A percentile compares a stretch with the other conserved stretches of the same genome.
Conservation (phyloP, 805 yeast species). For the Nakazawaea laoshanensis region DNA sequence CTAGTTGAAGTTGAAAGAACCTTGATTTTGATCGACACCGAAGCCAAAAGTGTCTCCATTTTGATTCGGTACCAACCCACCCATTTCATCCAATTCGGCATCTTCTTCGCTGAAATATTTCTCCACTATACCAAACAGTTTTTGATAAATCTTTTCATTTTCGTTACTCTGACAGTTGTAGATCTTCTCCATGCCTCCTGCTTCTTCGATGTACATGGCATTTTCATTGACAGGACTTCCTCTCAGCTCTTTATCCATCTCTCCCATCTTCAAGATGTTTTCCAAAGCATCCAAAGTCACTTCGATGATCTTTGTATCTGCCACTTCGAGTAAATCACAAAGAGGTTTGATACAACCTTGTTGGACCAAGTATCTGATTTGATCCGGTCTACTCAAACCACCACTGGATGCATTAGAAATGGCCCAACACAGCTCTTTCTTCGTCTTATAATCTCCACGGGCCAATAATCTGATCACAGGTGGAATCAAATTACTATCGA, state of each 20-base stretch:
- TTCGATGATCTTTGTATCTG: constrained; percentile 87
- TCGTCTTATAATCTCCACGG: constrained; percentile 88
- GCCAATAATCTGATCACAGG: constrained; percentile 71
- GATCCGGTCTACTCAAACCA: constrained; percentile 86
- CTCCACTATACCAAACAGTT: constrained; percentile 84
- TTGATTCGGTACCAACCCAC: constrained; percentile 67
- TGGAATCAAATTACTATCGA: constrained; percentile 89
- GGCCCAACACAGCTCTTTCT: constrained; percentile 99
- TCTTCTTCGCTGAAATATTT: constrained; percentile 86
- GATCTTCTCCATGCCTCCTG: constrained; percentile 97
- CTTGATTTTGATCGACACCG: constrained; percentile 57
- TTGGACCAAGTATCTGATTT: constrained; percentile 81
- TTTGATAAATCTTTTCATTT: constrained; percentile 86
- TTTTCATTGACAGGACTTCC: constrained; percentile 70
- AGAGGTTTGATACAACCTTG: constrained; percentile 98
- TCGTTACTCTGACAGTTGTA: constrained; percentile 86
- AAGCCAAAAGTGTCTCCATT: constrained; percentile 84
- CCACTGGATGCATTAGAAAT: constrained; percentile 97
- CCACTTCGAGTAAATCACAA: constrained; percentile 82
- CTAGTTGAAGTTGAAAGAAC: constrained; percentile 39
- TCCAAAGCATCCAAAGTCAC: constrained; percentile 94
- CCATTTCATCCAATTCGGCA: constrained; percentile 58
- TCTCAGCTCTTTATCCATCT: constrained; percentile 74
- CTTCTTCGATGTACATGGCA: constrained; percentile 91
- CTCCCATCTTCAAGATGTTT: constrained; percentile 91